Conservation (phyloP, 2,329 filamentous ascomycete genomes). For the Botryotinia calthae region DNA sequence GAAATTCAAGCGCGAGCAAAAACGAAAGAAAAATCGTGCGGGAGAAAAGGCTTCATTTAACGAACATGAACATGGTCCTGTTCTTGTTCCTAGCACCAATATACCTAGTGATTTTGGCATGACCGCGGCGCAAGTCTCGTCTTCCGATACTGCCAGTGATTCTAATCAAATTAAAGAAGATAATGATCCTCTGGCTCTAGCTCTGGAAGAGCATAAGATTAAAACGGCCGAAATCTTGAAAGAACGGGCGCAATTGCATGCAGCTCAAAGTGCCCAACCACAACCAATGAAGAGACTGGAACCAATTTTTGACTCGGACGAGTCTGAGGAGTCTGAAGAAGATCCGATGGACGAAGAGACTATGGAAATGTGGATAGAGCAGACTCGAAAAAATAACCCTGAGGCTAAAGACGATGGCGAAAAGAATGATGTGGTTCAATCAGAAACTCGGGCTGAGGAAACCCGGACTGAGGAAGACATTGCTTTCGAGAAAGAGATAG, state of each 20-base stretch:
- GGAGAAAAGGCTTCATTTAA: background rate
- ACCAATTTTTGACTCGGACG: background rate
- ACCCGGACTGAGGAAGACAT: background rate
- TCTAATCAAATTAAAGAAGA: background rate
- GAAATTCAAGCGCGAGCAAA: background rate
- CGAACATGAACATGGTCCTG: background rate
- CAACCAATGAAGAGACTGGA: background rate
- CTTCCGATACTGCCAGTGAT: background rate
- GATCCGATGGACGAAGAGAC: conserved; percentile 25
- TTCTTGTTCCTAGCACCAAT: too few relatives aligned
- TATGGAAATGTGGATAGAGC: background rate
- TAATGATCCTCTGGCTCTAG: background rate
- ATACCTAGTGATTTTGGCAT: background rate
- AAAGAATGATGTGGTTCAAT: background rate
- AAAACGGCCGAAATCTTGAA: background rate
- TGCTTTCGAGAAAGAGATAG: background rate
- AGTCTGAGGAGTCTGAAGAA: conserved; percentile 26
- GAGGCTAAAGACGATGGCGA: background rate
- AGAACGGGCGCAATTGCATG: background rate
- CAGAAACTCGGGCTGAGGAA: background rate
- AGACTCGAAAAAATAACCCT: background rate
- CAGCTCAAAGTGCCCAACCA: background rate
- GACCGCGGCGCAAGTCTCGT: background rate
- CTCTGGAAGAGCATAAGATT: background rate
- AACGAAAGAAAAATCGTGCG: background rate